Percentiles rank a stretch among this genome's conserved stretches.
phyloP scores from a whole-genome alignment of 352 stramenopile genomes.

The Thraustochytrium sp. region DNA sequence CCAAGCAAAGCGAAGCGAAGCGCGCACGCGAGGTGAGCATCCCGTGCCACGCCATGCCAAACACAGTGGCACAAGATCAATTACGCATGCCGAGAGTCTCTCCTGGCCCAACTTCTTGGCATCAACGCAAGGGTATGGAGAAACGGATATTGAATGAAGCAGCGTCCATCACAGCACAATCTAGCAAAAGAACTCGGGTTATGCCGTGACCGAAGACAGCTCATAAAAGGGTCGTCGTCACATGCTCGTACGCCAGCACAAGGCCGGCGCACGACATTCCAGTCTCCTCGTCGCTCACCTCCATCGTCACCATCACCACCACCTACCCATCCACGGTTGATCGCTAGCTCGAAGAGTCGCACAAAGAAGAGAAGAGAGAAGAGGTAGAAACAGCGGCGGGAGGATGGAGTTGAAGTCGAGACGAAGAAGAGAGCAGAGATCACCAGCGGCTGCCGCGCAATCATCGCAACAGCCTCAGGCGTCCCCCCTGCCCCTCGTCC shows the following conservation, averaged over 20 bases:
- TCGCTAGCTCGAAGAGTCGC: neutral
- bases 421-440: neutral
- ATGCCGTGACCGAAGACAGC: neutral
- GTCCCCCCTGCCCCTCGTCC: neutral
- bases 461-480: neutral
- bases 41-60: no score
- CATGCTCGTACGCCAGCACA: no score
- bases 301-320: neutral
- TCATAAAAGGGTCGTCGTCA: neutral
- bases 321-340: neutral
- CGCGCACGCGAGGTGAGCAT: no score
- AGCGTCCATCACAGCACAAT: neutral
- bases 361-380: neutral
- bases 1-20: no score
- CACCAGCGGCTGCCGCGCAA: neutral
- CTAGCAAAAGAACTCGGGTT: neutral
- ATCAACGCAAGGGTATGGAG: neutral
- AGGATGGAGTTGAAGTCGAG: neutral
- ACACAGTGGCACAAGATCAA: no score
- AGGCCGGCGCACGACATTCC: no score
- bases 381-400: neutral
- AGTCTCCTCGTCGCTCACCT: neutral
- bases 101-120: neutral
- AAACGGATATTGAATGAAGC: neutral
- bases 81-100: no score